phyloP scores from a whole-genome alignment of 2,329 filamentous ascomycete species.

The Pestalotiopsis sp. region DNA sequence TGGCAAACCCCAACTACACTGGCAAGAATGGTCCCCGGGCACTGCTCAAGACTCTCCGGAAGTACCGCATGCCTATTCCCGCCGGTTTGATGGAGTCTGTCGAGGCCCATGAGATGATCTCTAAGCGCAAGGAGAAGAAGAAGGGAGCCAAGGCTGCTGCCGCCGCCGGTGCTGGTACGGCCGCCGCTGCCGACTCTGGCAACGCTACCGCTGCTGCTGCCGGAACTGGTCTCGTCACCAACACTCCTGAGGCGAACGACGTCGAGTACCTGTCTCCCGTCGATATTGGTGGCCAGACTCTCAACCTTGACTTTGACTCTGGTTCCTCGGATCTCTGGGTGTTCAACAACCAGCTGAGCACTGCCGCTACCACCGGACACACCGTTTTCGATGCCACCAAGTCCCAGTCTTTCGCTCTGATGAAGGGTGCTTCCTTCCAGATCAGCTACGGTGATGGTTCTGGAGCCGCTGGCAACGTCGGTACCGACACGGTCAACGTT shows the following conservation, averaged over 20 bases:
- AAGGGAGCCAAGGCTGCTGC: slow-evolving; percentile 4
- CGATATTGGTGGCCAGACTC: slow-evolving; percentile 32
- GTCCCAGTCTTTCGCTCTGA: slow-evolving; percentile 29
- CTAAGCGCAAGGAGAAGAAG: slow-evolving; percentile 20
- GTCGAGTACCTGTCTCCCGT: slow-evolving; percentile 34
- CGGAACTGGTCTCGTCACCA: slow-evolving; percentile 26
- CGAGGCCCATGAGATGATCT: slow-evolving; percentile 25
- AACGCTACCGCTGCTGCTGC: slow-evolving; percentile 19
- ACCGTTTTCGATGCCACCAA: slow-evolving; percentile 27
- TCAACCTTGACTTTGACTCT: slow-evolving; percentile 36
- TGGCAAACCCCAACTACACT: slow-evolving; percentile 28
- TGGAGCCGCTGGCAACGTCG: slow-evolving; percentile 32
- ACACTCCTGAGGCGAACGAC: slow-evolving; percentile 29
- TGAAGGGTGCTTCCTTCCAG: slow-evolving; percentile 29
- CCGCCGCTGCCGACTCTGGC: slow-evolving; percentile 11
- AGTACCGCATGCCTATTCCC: slow-evolving; percentile 33
- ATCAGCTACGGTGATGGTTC: slow-evolving; percentile 36
- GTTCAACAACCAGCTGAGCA: slow-evolving; percentile 35
- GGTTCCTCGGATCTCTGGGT: slow-evolving; percentile 37
- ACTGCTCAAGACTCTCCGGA: slow-evolving; percentile 31
- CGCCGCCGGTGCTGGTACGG: neutral
- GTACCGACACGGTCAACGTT: slow-evolving; percentile 36
- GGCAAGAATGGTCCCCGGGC: slow-evolving; percentile 31
- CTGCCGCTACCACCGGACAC: slow-evolving; percentile 27
- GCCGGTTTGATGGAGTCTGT: slow-evolving; percentile 23